Percentiles rank a stretch among this genome's conserved stretches.
Conservation (phyloP, 805 yeast species). For the Teunomyces lycoperdinae region DNA sequence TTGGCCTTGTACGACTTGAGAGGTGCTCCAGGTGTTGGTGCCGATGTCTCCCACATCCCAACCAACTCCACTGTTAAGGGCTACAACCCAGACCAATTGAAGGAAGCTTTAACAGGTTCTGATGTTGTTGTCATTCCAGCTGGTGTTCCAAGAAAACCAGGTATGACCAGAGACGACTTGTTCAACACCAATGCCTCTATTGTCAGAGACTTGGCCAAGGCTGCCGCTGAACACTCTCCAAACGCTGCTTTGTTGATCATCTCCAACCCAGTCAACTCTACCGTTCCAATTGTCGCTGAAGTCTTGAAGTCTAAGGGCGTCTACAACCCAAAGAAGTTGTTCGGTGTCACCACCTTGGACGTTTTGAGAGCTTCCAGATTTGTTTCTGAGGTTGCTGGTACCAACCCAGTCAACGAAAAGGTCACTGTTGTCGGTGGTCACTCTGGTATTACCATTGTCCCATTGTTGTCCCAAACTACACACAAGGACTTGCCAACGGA, state of each 20-base stretch:
- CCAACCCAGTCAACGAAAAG: conserved; percentile 74
- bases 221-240: conserved; percentile 79
- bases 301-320: conserved; percentile 81
- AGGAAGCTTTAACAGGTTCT: conserved; percentile 69
- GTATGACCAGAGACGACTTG: conserved; percentile 97
- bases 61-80: conserved; percentile 88
- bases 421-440: conserved; percentile 96
- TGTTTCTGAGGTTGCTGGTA: conserved; percentile 61
- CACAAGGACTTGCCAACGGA: conserved; percentile 66
- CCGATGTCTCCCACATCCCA: conserved; percentile 92
- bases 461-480: conserved; percentile 81
- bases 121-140: conserved; percentile 93
- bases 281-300: conserved; percentile 95
- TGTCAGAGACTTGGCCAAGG: conserved; percentile 88
- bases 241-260: conserved; percentile 79
- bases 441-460: conserved; percentile 95
- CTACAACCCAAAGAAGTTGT: conserved; percentile 86
- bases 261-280: conserved; percentile 96
- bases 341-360: conserved; percentile 96
- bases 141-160: conserved; percentile 98
- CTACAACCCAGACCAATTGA: conserved; percentile 76
- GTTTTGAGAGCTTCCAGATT: conserved; percentile 87
- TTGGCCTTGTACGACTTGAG: conserved; percentile 84
- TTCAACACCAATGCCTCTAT: conserved; percentile 95
- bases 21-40: conserved; percentile 96